Evolutionary conservation across 1,139 yeast species (phyloP).

Genomic region (Nakaseomyces bracarensis): DNA sequence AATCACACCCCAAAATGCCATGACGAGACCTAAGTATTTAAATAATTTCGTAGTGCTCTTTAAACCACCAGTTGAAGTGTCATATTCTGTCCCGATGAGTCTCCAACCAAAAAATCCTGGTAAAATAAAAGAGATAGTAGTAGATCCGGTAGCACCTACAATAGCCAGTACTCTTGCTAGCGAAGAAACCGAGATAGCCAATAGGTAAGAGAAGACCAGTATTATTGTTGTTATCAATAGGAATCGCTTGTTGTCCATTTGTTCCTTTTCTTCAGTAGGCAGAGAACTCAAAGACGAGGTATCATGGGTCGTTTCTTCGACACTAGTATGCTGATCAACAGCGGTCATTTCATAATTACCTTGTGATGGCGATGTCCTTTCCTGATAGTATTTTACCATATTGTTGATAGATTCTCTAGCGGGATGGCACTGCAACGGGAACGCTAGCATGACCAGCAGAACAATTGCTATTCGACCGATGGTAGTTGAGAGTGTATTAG

Average conservation of each 20-base stretch:
- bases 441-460: conserved; percentile 75
- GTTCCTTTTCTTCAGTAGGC: conserved; percentile 12
- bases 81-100: conserved; percentile 39
- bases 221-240: conserved; percentile 41
- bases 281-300: neutral
- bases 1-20: conserved; percentile 65
- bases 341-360: neutral
- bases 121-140: conserved; percentile 8
- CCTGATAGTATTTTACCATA: conserved; percentile 34
- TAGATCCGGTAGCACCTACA: conserved; percentile 45
- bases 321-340: neutral
- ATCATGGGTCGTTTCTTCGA: neutral
- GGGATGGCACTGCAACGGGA: conserved; percentile 91
- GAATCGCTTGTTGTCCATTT: conserved; percentile 39
- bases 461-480: conserved; percentile 72
- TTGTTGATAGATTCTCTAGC: conserved; percentile 79
- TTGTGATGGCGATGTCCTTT: neutral
- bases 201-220: conserved; percentile 43
- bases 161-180: conserved; percentile 79
- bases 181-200: conserved; percentile 65
- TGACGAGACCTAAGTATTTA: conserved; percentile 50
- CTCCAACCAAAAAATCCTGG: conserved; percentile 73
- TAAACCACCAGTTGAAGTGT: neutral
- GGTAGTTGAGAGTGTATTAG: conserved; percentile 32
- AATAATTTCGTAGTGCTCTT: conserved; percentile 30